phyloP scores from a whole-genome alignment of 2,329 filamentous ascomycete genomes.

The Epicoccum nigrum region DNA sequence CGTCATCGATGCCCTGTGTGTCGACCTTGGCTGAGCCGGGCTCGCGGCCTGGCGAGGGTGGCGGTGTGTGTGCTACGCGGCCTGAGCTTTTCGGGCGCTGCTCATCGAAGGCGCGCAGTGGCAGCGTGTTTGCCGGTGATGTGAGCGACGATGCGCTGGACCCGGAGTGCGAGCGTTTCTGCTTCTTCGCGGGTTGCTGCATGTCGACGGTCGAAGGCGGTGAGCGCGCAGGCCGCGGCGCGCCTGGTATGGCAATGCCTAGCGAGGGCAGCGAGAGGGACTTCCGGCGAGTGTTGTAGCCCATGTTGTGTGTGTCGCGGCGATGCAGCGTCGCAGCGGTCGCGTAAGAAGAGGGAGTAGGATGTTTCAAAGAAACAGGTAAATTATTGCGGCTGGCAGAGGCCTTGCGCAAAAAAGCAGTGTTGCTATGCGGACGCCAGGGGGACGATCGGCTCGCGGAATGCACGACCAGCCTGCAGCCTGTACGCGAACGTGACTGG shows the following conservation, averaged over 20 bases:
- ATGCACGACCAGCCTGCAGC: constrained; percentile 39
- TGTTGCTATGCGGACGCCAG: constrained; percentile 41
- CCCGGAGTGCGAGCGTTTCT: constrained; percentile 76
- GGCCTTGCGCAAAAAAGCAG: constrained; percentile 32
- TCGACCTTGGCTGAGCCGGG: constrained; percentile 67
- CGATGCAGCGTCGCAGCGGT: constrained; percentile 7
- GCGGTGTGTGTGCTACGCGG: constrained; percentile 71
- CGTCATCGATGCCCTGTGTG: constrained; percentile 85
- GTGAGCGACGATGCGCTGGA: constrained; percentile 49
- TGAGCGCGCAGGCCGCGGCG: constrained; percentile 60
- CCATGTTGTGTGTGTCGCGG: constrained; percentile 66
- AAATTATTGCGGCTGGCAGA: constrained; percentile 37
- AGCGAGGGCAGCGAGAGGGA: constrained; percentile 90
- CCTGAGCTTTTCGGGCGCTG: constrained; percentile 53
- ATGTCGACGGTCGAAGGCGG: constrained; percentile 63
- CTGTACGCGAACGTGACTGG: constrained; percentile 39
- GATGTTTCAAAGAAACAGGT: constrained; percentile 17
- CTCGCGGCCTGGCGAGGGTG: constrained; percentile 70
- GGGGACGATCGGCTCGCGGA: constrained; percentile 44
- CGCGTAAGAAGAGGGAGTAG: constrained; percentile 13
- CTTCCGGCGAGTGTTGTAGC: constrained; percentile 96
- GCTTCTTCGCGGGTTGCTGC: constrained; percentile 62
- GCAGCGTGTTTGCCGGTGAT: constrained; percentile 53
- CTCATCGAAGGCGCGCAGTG: constrained; percentile 55
- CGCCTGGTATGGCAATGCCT: constrained; percentile 78